phyloP scores from a whole-genome alignment of 1,284 basidiomycete genomes.

The Stygiomarasmius scandens region DNA sequence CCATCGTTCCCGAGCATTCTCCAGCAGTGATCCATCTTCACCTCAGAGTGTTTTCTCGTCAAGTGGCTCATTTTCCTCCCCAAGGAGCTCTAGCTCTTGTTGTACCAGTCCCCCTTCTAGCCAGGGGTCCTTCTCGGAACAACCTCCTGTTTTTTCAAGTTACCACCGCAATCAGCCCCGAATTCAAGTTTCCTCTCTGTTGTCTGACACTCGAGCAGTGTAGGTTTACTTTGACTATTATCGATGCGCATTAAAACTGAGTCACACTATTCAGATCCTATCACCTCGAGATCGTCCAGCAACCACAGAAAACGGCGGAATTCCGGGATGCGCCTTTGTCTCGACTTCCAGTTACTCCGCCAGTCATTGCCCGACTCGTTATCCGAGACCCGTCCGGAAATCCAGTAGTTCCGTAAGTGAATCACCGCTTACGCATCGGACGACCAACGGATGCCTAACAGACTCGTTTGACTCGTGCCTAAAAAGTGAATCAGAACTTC shows the following conservation, averaged over 20 bases:
- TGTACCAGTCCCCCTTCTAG: constrained; percentile 45
- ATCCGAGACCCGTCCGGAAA: constrained; percentile 72
- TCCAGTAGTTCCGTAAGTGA: constrained; percentile 67
- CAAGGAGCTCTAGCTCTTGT: constrained; percentile 35
- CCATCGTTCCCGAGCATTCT: neutral
- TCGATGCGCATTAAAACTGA: too few relatives aligned
- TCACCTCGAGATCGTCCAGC: constrained; percentile 77
- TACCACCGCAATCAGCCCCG: constrained; percentile 45
- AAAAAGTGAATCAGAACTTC: constrained; percentile 73
- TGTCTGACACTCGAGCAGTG: constrained; percentile 55
- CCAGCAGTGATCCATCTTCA: constrained; percentile 41
- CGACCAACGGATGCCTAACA: neutral
- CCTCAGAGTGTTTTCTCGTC: constrained; percentile 35
- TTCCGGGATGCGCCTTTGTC: constrained; percentile 77
- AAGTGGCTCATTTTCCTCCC: constrained; percentile 37
- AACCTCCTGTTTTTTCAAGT: constrained; percentile 35
- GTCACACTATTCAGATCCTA: constrained; percentile 75
- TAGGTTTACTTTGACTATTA: constrained; percentile 34
- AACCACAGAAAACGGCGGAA: constrained; percentile 78
- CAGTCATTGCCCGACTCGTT: constrained; percentile 76
- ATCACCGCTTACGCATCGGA: neutral
- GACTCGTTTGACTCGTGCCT: neutral
- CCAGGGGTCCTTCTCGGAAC: constrained; percentile 35
- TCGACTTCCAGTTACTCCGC: constrained; percentile 79
- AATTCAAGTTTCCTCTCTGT: constrained; percentile 56